Conservation (phyloP, 495 filamentous ascomycete genomes). For the Penicillium waksmanii region DNA sequence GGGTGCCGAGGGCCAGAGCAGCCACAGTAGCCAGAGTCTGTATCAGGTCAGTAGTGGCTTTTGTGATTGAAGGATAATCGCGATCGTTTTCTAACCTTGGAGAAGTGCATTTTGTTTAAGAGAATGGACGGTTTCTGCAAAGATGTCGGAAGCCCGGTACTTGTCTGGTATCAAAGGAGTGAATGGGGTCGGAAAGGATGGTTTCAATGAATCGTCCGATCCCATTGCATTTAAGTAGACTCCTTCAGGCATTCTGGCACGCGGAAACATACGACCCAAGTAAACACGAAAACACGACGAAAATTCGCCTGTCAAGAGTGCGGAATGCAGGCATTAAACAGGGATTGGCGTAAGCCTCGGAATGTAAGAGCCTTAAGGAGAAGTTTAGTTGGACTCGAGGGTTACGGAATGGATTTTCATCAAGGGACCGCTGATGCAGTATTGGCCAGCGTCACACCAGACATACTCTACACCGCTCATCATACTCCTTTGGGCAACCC, state of each 20-base stretch:
- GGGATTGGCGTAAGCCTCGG: conserved; percentile 15
- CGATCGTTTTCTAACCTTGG: conserved; percentile 11
- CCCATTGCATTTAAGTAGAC: conserved; percentile 23
- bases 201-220: not conserved
- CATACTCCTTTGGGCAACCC: conserved; percentile 2
- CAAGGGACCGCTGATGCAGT: conserved; percentile 4
- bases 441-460: conserved; percentile 15
- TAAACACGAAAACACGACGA: conserved; percentile 13
- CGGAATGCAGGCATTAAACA: conserved; percentile 20
- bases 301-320: not conserved
- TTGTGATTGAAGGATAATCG: too few relatives aligned
- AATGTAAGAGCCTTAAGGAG: conserved; percentile 15
- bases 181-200: not conserved
- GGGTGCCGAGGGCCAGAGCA: conserved; percentile 23
- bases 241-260: conserved; percentile 4
- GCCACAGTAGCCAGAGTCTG: conserved; percentile 28
- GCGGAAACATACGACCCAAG: conserved; percentile 10
- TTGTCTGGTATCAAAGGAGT: conserved; percentile 9
- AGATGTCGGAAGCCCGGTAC: conserved; percentile 9
- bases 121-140: conserved; percentile 11
- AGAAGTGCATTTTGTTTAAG: conserved; percentile 22
- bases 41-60: conserved; percentile 1
- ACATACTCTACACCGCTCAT: conserved; percentile 13
- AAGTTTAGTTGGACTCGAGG: not conserved
- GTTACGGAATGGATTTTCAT: not conserved